Evolutionary conservation across 352 stramenopile genomes (phyloP), one percentile per base, ranked within the genome.

Genomic region (Pythium monospermum): DNA sequence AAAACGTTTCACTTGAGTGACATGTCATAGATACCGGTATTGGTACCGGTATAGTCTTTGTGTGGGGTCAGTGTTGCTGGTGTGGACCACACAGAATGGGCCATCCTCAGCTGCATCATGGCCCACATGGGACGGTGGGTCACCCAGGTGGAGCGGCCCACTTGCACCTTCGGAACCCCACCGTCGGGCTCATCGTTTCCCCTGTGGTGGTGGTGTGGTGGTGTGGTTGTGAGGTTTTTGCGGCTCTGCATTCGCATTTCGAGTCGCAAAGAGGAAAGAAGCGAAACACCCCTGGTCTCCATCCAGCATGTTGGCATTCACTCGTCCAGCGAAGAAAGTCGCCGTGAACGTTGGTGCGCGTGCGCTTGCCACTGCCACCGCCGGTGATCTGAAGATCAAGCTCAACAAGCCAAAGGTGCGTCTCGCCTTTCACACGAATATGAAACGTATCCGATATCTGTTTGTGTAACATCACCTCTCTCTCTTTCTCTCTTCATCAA

Each of bases 361-460:
- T 42, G 68, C 76, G 51, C 68, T 92, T 25, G 72, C 74, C 32
- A 69, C 84, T 27, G 66, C 69, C 23, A 53, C 73, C 26, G 63
- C 64, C 10, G 72, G 74, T 7, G 73, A 90, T 63, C 75, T 92
- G 43, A 92, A 92, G 76, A 60, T 84, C 6, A 74, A 85, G 61
- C 67, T 71, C 27, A 55, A 51, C 38, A 85, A 87, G 73, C 72
- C 78, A 36, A 92, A 92, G 78, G 81, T 92, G 48, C 52, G 69
- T 64, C 40, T 22, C 36, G n/a, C 22, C 27, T 23, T 43, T 4
- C 31, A 33, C 27, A 12, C 22, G 44, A 10, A 15, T 28, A 28
- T 40, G n/a, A n/a, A n/a, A n/a, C n/a, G n/a, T n/a, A n/a, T n/a
- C n/a, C n/a, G n/a, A n/a, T n/a, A n/a, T n/a, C n/a, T n/a, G n/a